Evolutionary conservation across 2,329 filamentous ascomycete genomes (phyloP).

Genomic region (Trichoderma sp.): DNA sequence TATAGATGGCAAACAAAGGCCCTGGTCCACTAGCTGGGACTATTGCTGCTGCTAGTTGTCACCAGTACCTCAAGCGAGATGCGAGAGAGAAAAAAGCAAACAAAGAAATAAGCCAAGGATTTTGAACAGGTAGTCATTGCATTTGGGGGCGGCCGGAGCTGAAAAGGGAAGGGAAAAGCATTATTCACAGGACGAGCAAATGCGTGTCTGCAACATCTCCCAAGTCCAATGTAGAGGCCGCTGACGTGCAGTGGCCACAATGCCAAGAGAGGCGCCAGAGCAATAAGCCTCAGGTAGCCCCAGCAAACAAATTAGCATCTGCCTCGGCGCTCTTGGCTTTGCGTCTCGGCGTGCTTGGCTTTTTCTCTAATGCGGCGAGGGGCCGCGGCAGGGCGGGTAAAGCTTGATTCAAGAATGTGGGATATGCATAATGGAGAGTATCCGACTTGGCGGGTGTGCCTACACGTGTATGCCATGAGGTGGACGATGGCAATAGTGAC

Average conservation of each 20-base stretch:
- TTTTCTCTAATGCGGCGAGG: constrained; percentile 22
- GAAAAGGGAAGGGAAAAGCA: neutral
- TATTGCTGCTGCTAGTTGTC: neutral
- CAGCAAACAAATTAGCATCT: constrained; percentile 1
- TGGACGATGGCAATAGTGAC: neutral
- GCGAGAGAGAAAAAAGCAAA: neutral
- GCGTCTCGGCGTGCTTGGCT: constrained; percentile 26
- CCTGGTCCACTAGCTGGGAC: neutral
- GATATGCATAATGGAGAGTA: constrained; percentile 24
- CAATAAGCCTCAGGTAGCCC: neutral
- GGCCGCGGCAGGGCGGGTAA: constrained; percentile 3
- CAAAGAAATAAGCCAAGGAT: neutral
- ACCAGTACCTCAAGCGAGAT: neutral
- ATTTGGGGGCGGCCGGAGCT: constrained; percentile 5
- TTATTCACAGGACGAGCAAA: too few relatives aligned
- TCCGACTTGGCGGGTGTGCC: constrained; percentile 15
- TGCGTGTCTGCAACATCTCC: too few relatives aligned
- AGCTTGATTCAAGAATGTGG: constrained; percentile 24
- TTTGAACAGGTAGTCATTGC: neutral
- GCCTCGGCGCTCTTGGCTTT: constrained; percentile 25
- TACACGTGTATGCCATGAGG: neutral
- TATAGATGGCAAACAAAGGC: neutral
- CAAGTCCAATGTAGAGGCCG: constrained; percentile 9
- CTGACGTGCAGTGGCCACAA: constrained; percentile 10
- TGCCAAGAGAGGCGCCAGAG: constrained; percentile 22